These are phyloP conservation scores for Dendrobium huoshanense DNA, from an alignment of 106 monocot genomes.

Conservation along the genomic window DNA sequence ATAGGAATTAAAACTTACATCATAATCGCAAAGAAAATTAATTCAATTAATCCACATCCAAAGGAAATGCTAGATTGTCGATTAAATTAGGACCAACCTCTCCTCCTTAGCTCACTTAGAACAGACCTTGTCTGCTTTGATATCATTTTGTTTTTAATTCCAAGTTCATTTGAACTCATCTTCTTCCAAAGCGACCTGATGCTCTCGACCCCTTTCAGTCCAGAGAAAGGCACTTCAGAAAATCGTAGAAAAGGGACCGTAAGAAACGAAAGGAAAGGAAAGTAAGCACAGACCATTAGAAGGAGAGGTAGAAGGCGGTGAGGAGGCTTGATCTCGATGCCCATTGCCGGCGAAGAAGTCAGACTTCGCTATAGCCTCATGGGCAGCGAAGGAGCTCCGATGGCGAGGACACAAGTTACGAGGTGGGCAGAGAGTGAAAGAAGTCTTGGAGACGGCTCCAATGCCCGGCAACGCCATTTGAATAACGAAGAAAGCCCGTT, in stretches of 20 bases:
- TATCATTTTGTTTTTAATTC: conserved; percentile 72
- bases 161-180: conserved; percentile 70
- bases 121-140: conserved; percentile 54
- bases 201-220: conserved; percentile 13
- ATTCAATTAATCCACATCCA: not conserved
- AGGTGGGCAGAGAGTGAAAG: conserved; percentile 25
- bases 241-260: not conserved
- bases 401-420: conserved; percentile 29
- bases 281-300: conserved; percentile 1
- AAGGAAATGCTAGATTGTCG: not conserved
- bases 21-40: conserved; percentile 1
- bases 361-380: conserved; percentile 21
- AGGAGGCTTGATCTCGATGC: not conserved
- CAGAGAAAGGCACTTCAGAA: not conserved
- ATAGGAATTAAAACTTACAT: conserved; percentile 11
- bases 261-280: not conserved
- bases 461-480: conserved; percentile 22
- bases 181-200: conserved; percentile 45
- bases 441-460: conserved; percentile 24
- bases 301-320: not conserved
- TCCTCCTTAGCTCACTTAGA: conserved; percentile 63
- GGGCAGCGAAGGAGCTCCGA: conserved; percentile 23
- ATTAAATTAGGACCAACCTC: conserved; percentile 34
- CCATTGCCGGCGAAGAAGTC: not conserved
- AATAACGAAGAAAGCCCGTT: conserved; percentile 1